Conservation (phyloP, 1,284 basidiomycete genomes). For the Anthracocystis setariae region DNA sequence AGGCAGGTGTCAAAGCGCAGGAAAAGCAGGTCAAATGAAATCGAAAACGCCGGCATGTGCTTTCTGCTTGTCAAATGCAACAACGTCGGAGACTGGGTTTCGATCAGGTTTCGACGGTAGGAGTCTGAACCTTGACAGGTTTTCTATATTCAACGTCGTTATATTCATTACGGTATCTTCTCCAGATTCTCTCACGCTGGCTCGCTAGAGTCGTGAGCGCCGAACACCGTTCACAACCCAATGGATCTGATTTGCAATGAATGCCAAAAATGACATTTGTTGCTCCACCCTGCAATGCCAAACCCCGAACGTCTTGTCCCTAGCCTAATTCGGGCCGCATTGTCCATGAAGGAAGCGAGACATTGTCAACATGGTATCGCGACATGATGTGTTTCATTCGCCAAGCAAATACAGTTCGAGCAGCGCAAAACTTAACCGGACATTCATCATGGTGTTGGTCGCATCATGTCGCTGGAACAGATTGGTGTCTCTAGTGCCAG, state of each 20-base stretch:
- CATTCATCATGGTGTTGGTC: not conserved
- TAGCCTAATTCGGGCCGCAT: no score
- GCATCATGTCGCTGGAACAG: not conserved
- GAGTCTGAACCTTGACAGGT: conserved; percentile 21
- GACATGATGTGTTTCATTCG: no score
- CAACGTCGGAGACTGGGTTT: conserved; percentile 1
- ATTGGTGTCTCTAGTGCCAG: no score
- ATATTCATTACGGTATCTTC: not conserved
- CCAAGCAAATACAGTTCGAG: not conserved
- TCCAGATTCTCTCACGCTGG: not conserved
- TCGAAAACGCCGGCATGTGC: not conserved
- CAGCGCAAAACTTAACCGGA: not conserved
- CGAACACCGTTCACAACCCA: no score
- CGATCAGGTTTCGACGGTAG: not conserved
- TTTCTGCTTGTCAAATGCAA: not conserved
- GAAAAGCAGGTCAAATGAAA: not conserved
- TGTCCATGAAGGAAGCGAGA: no score
- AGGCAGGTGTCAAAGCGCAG: no score
- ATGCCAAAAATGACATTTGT: no score
- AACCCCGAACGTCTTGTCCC: no score
- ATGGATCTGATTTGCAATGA: no score
- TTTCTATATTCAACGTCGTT: not conserved
- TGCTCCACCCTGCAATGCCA: no score
- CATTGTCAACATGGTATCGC: no score
- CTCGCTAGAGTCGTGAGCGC: no score